Evolutionary conservation across 2,329 filamentous ascomycete species (phyloP), one percentile per base, ranked within the genome.

Genomic region (Fusarium sp.): DNA sequence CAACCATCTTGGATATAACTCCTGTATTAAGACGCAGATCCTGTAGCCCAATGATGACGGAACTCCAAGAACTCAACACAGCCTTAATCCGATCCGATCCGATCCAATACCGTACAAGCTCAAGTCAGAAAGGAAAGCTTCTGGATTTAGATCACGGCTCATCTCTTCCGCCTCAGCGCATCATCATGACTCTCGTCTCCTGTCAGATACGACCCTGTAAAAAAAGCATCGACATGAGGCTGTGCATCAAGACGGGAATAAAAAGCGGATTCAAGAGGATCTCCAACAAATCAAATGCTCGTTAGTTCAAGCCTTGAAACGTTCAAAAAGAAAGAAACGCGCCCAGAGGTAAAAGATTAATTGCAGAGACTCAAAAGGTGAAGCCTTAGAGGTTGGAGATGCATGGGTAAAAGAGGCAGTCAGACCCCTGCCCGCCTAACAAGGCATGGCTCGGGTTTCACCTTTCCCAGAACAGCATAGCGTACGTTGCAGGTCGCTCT

Each of bases 1-100:
- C 66, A 70, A 26, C 39, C 42, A 44, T 62, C 38, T 47, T 56
- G 56, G 28, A 69, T 67, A 69, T 69, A 69, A 62, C 61, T 69
- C 61, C 51, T 52, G 52, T 31, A 36, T 70, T 69, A 69, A 69
- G 66, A 62, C 36, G 46, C 42, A 45, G 55, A 64, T 51, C 56
- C 28, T 28, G 34, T 34, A 66, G 31, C 24, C 42, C 57, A 56
- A 67, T 63, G 56, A 62, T 34, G 49, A 46, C 19, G 15, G 8
- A 31, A 11, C n/a, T 13, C 28, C 42, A 44, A 55, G 61, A 49
- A 43, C 51, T 49, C 38, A 31, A 31, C 31, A 31, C 33, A 43
- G 26, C 40, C 55, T 33, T 24, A 31, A 31, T 34, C 24, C 52
- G 22, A 46, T 22, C 45, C 43, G n/a, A 31, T 39, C 31, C 34